Percentiles rank a stretch among this genome's conserved stretches.
These are phyloP conservation scores for Paradendryphiella salina DNA, from an alignment of 2,329 filamentous ascomycete genomes.

Conservation along the genomic window DNA sequence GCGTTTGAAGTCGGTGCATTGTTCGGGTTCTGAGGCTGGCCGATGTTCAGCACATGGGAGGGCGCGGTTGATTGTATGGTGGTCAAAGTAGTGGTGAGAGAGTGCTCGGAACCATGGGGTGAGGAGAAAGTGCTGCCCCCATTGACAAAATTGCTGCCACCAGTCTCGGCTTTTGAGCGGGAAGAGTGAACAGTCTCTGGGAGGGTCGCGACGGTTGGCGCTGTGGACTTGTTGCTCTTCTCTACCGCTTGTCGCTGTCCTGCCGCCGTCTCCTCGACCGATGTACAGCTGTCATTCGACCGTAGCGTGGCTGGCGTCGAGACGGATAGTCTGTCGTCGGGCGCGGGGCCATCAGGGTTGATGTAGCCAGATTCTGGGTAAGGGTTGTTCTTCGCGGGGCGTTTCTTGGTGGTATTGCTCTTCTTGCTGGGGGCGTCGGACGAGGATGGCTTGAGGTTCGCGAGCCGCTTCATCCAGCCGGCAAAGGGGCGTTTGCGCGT, in stretches of 20 bases:
- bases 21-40: conserved; percentile 38
- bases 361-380: conserved; percentile 78
- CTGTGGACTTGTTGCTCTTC: conserved; percentile 70
- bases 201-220: conserved; percentile 82
- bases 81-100: conserved; percentile 79
- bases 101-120: conserved; percentile 77
- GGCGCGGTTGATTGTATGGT: conserved; percentile 78
- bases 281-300: conserved; percentile 58
- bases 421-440: conserved; percentile 57
- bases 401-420: conserved; percentile 57
- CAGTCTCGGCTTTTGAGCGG: conserved; percentile 80
- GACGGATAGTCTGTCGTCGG: conserved; percentile 51
- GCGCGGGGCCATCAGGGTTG: conserved; percentile 49
- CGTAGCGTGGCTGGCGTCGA: conserved; percentile 52
- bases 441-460: conserved; percentile 81
- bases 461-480: conserved; percentile 90
- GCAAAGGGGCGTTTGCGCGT: conserved; percentile 83
- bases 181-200: conserved; percentile 75
- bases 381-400: conserved; percentile 78
- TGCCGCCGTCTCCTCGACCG: conserved; percentile 56
- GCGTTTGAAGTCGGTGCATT: conserved; percentile 41
- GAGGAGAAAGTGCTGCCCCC: conserved; percentile 81
- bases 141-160: conserved; percentile 61
- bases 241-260: conserved; percentile 59
- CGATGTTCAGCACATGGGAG: conserved; percentile 52